A percentile compares a stretch with the other conserved stretches of the same genome.
phyloP scores from a whole-genome alignment of 2,329 filamentous ascomycete species.

The Akanthomyces lecanii region DNA sequence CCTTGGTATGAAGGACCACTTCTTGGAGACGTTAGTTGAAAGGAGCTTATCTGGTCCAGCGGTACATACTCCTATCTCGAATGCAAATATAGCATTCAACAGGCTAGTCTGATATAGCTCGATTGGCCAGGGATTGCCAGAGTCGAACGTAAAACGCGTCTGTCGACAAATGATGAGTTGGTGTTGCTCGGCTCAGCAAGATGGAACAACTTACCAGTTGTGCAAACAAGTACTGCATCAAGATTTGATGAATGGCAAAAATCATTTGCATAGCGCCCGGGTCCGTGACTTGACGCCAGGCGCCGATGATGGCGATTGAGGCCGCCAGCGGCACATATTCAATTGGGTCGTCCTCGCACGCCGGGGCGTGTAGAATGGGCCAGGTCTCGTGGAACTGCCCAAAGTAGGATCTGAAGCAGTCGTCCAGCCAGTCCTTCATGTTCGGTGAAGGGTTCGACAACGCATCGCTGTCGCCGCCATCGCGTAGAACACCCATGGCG shows the following conservation, averaged over 20 bases:
- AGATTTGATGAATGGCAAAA: constrained; percentile 12
- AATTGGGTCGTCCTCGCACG: constrained; percentile 30
- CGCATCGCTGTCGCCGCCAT: constrained; percentile 5
- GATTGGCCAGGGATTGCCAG: constrained; percentile 11
- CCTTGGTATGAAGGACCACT: constrained; percentile 28
- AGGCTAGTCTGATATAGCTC: constrained; percentile 9
- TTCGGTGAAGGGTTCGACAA: constrained; percentile 15
- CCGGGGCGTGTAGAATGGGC: constrained; percentile 37
- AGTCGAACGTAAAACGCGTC: constrained; percentile 14
- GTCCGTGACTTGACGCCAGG: constrained; percentile 32
- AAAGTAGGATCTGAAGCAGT: constrained; percentile 33
- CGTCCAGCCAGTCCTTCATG: constrained; percentile 22
- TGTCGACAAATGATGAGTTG: neutral
- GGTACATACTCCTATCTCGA: constrained; percentile 12
- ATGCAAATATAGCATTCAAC: constrained; percentile 13
- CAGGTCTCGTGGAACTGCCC: constrained; percentile 37
- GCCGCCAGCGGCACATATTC: constrained; percentile 23
- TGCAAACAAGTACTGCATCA: constrained; percentile 15
- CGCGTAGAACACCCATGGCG: constrained; percentile 6
- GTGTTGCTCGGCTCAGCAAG: neutral
- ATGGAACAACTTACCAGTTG: neutral
- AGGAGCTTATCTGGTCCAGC: neutral
- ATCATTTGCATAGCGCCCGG: constrained; percentile 14
- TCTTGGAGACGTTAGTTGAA: constrained; percentile 24
- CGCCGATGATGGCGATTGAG: constrained; percentile 37